Conservation (phyloP, 768 basidiomycete genomes). For the Kwoniella heveanensis region DNA sequence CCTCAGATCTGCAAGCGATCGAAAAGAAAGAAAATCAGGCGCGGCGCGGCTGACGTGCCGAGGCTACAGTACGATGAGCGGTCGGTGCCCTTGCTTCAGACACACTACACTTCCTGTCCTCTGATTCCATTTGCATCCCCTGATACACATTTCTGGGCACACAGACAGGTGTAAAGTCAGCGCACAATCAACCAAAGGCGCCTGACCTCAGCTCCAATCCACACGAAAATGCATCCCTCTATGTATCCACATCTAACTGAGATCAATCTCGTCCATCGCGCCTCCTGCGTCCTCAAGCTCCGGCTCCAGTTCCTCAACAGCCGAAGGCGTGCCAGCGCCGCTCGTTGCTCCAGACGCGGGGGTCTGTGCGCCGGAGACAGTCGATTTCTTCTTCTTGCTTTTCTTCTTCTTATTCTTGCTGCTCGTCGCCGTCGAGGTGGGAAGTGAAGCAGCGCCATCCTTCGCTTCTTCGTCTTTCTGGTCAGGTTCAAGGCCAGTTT, state of each 20-base stretch:
- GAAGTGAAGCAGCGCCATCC: not conserved
- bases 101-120: no score
- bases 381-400: constrained; percentile 23
- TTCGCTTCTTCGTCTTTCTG: not conserved
- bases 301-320: constrained; percentile 17
- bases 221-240: constrained; percentile 4
- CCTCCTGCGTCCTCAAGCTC: constrained; percentile 13
- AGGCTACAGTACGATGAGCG: no score
- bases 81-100: no score
- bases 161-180: no score
- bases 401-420: constrained; percentile 26
- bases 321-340: constrained; percentile 1
- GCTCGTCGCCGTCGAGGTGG: not conserved
- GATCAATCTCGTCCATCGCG: constrained; percentile 41
- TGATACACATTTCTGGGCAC: no score
- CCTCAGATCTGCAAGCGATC: no score
- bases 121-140: no score
- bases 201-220: not conserved
- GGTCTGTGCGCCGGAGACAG: constrained; percentile 3
- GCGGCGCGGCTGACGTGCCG: no score
- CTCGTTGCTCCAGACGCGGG: constrained; percentile 10
- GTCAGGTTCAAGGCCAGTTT: not conserved
- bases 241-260: constrained; percentile 21
- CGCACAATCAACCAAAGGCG: no score
- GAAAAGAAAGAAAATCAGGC: not conserved